A percentile compares a stretch with the other conserved stretches of the same genome.
Conservation (phyloP, 176 grass and related monocot species). For the Musa troglodytarum region DNA sequence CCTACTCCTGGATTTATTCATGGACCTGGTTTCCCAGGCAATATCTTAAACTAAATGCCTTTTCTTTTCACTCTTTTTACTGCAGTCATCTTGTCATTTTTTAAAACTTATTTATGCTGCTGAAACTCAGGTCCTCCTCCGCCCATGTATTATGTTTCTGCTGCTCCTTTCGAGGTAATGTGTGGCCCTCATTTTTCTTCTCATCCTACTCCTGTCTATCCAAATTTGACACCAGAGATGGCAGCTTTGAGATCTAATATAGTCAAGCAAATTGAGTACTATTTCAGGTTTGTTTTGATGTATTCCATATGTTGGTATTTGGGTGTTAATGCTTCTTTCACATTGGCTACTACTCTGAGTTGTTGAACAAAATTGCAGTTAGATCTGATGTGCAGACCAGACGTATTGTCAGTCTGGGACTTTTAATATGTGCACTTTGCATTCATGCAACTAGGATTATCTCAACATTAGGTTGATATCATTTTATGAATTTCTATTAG, state of each 20-base stretch:
- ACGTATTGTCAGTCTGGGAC: not conserved
- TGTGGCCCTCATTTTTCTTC: slow-evolving; percentile 35
- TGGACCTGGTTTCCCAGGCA: slow-evolving; percentile 53
- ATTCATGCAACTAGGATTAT: not conserved
- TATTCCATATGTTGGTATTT: slow-evolving; percentile 9
- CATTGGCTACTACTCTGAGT: not conserved
- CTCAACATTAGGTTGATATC: not conserved
- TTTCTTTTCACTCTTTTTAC: not conserved
- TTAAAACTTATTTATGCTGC: slow-evolving; percentile 17
- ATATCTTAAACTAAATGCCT: not conserved
- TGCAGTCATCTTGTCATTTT: not conserved
- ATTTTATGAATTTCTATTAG: not conserved
- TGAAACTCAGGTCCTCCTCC: slow-evolving; percentile 44
- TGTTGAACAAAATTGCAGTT: not conserved
- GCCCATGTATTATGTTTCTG: slow-evolving; percentile 60
- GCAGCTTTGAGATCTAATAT: slow-evolving; percentile 49
- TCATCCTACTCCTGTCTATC: slow-evolving; percentile 24
- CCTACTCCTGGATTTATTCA: slow-evolving; percentile 48
- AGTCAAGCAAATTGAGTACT: slow-evolving; percentile 60
- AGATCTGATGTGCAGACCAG: not conserved
- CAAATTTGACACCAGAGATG: slow-evolving; percentile 33
- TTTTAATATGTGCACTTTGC: not conserved
- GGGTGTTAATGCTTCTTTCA: not conserved
- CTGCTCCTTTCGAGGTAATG: slow-evolving; percentile 44
- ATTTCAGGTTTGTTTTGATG: slow-evolving; percentile 43